Conservation (phyloP, 306 rosid species). For the Vigna trinervia region DNA sequence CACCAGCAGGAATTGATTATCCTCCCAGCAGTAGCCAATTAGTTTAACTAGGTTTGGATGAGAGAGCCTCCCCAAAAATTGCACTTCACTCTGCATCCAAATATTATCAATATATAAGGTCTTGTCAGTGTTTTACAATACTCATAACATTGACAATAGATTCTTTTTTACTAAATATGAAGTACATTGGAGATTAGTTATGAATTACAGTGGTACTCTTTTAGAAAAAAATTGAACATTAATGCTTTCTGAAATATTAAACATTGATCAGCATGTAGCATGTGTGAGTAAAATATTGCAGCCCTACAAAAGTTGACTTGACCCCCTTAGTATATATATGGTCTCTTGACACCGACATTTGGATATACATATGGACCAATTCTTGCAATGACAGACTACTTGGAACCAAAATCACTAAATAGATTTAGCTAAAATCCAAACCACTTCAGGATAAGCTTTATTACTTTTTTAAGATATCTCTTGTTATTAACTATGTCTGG, state of each 20-base stretch:
- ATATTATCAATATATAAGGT: neutral
- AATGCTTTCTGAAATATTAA: neutral
- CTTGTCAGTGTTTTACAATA: neutral
- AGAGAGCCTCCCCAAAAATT: constrained; percentile 74
- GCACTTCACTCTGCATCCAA: constrained; percentile 74
- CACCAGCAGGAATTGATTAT: constrained; percentile 63
- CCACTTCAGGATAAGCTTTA: neutral
- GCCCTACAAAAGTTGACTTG: neutral
- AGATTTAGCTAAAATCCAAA: neutral
- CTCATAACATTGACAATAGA: neutral
- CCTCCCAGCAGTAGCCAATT: constrained; percentile 82
- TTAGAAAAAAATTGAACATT: too few relatives aligned
- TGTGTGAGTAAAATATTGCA: neutral
- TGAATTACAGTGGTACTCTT: neutral
- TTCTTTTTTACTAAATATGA: neutral
- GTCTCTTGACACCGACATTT: neutral
- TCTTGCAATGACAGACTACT: neutral
- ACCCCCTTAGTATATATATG: neutral
- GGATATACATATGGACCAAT: neutral
- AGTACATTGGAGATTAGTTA: neutral
- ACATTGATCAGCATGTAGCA: neutral
- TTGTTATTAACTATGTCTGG: neutral
- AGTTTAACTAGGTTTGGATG: constrained; percentile 87
- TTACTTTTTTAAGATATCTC: neutral
- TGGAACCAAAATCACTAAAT: neutral